Evolutionary conservation across 1,284 basidiomycete genomes (phyloP).

Genomic region (Megacollybia platyphylla): DNA sequence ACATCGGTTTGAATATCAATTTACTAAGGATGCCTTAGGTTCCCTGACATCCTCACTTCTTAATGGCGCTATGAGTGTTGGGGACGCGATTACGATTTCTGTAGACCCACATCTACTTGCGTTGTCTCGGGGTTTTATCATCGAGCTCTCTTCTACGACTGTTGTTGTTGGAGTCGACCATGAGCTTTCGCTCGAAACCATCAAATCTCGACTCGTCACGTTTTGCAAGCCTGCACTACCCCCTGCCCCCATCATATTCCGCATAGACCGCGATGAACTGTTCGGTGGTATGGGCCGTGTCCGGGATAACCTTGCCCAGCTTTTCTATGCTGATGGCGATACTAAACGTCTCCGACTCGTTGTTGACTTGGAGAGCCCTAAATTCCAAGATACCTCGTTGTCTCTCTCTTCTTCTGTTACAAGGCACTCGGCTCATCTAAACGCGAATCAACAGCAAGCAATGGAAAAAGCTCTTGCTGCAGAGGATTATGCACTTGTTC

Average conservation of each 20-base stretch:
- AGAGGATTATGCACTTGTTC: constrained; percentile 81
- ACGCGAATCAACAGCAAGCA: constrained; percentile 65
- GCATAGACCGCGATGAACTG: constrained; percentile 92
- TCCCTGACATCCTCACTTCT: constrained; percentile 36
- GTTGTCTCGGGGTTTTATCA: constrained; percentile 75
- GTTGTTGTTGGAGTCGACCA: constrained; percentile 79
- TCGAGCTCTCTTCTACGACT: constrained; percentile 50
- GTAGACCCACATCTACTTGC: constrained; percentile 79
- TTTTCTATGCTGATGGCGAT: constrained; percentile 77
- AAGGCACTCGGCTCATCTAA: constrained; percentile 33
- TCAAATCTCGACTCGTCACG: constrained; percentile 27
- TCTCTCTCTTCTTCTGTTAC: constrained; percentile 7
- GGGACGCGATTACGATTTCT: constrained; percentile 79
- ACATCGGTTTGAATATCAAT: constrained; percentile 50
- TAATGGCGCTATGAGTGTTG: constrained; percentile 65
- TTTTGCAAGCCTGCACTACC: constrained; percentile 8
- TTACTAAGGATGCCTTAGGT: constrained; percentile 8
- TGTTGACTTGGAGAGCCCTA: constrained; percentile 71
- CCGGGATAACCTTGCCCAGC: constrained; percentile 78
- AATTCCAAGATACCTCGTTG: constrained; percentile 32
- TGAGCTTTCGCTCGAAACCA: constrained; percentile 44
- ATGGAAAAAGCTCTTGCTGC: constrained; percentile 68
- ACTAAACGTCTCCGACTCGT: constrained; percentile 55
- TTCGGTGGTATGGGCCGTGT: constrained; percentile 79
- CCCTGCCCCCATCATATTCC: constrained; percentile 40